Conservation (phyloP, 2,329 filamentous ascomycete species). For the Drechmeria coniospora region DNA sequence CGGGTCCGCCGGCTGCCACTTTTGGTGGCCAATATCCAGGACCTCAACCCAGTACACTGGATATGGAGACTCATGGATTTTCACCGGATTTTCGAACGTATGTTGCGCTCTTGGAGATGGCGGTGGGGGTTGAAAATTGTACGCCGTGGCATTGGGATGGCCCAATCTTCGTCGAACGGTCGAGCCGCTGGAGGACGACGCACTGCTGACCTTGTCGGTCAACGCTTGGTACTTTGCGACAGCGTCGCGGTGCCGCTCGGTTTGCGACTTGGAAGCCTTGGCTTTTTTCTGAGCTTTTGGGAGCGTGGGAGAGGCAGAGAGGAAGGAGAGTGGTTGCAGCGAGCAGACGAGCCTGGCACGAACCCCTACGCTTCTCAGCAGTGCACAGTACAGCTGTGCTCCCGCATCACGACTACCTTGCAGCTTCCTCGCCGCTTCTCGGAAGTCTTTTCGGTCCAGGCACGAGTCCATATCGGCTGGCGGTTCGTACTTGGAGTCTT, state of each 20-base stretch:
- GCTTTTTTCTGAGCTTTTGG: conserved; percentile 21
- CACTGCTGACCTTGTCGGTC: conserved; percentile 21
- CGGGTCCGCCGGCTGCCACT: conserved; percentile 81
- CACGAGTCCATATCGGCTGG: conserved; percentile 51
- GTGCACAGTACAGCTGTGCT: conserved; percentile 76
- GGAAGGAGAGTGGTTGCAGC: conserved; percentile 65
- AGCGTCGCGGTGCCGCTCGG: conserved; percentile 13
- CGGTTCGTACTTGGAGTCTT: conserved; percentile 35
- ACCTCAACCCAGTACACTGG: conserved; percentile 93
- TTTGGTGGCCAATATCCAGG: conserved; percentile 71
- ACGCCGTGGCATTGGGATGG: conserved; percentile 38
- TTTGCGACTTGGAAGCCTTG: conserved; percentile 15
- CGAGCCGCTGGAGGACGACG: conserved; percentile 13
- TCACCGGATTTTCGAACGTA: conserved; percentile 19
- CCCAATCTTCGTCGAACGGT: conserved; percentile 34
- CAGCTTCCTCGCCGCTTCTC: conserved; percentile 49
- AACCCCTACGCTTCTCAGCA: conserved; percentile 71
- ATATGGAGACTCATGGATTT: conserved; percentile 53
- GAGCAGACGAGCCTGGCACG: conserved; percentile 78
- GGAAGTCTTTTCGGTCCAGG: conserved; percentile 59
- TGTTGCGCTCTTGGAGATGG: conserved; percentile 19
- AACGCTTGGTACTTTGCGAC: conserved; percentile 17
- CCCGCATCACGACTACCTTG: conserved; percentile 80
- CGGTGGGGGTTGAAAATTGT: conserved; percentile 29
- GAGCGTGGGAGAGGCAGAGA: conserved; percentile 33